Base-by-base conservation (phyloP, 352 stramenopile genomes). In the Phytophthora citricola region DNA sequence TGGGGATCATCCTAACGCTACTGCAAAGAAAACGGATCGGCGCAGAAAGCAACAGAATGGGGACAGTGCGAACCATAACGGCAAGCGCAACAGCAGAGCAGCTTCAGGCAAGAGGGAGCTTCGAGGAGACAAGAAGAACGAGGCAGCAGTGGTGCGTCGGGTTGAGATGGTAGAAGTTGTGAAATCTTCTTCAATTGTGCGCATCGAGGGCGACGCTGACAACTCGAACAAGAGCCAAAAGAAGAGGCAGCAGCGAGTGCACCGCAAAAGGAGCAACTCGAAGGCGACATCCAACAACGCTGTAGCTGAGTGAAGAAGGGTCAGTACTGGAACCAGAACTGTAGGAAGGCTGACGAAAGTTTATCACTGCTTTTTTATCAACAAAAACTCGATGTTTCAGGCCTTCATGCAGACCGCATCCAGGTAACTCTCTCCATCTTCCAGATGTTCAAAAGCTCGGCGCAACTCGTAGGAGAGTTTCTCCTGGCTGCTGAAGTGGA, bases 401-500 rank as follows among this genome's bases (percentile, higher is more conserved):
- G 31, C 8, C 26, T 49, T 41, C 36, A 43, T 38, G 9, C 69
- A 81, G 4, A 87, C 66, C 6, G 45, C 39, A 10, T 57, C 43
- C 4, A 67, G 60, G 54, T 90, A 90, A 65, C 81, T 89, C 31
- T 74, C 60, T 3, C 79, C 63, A 0, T 47, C 41, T 1, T 36
- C 6, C 26, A 93, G 55, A 41, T 89, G 34, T 38, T 62, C 32
- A 20, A 79, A 11, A 24, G 81, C 83, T n/a, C 85, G 79, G 49
- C 73, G 56, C 58, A 92, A 63, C 63, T 92, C 81, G 0, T 66
- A 40, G n/a, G 84, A 36, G 50, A 93, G 88, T 15, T 72, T 67
- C 32, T 75, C 53, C 48, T 94, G 83, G n/a, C 72, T 65, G 11
- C 69, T 64, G 27, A 83, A 78, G 34, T 89, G 70, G 9, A 92